Evolutionary conservation across 129 eudicot genomes (phyloP), one percentile per base, ranked within the genome.

Genomic region (Chrysanthemum lavandulifolium): DNA sequence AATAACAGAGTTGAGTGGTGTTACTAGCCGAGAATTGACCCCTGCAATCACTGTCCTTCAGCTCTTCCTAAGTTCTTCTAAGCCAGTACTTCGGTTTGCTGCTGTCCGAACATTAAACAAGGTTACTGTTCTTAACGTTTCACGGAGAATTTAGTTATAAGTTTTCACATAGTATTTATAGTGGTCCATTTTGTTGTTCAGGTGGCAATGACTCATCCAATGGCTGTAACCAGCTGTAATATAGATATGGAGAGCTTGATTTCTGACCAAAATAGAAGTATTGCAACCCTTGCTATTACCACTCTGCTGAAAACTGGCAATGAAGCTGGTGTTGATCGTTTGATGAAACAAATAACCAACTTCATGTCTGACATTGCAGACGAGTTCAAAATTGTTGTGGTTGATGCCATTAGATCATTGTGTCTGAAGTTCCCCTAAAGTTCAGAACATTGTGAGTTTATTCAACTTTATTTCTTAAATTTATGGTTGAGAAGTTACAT

Each of bases 141-240:
- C 6, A 27, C 14, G 5, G 18, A 13, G 7, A 13, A 2, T 43
- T n/a, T 25, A 61, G 48, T 6, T 62, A 15, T 21, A 0, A 13
- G 72, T 75, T 61, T 36, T 60, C 48, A 13, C 27, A 40, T 73
- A 67, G 65, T 61, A 49, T 67, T 19, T 59, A 66, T 71, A 40
- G 47, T 40, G 47, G 47, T 40, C 47, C 10, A 40, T 40, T 40
- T 40, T 40, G 47, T 40, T 65, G 27, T 76, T 69, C 95, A 93
- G 98, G 98, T 93, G 75, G 98, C 98, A 16, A 93, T 93, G 98
- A 84, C 87, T 50, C 98, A 90, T 86, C 98, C 98, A 31, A 84
- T 88, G 95, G 98, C 96, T 31, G 97, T 93, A 58, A 90, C 98
- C 15, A 93, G 83, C 82, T 93, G 98, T 76, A 93, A 93, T 59